These are phyloP conservation scores for Metrosideros polymorpha DNA, from an alignment of 441 rosid genomes.

Conservation along the genomic window DNA sequence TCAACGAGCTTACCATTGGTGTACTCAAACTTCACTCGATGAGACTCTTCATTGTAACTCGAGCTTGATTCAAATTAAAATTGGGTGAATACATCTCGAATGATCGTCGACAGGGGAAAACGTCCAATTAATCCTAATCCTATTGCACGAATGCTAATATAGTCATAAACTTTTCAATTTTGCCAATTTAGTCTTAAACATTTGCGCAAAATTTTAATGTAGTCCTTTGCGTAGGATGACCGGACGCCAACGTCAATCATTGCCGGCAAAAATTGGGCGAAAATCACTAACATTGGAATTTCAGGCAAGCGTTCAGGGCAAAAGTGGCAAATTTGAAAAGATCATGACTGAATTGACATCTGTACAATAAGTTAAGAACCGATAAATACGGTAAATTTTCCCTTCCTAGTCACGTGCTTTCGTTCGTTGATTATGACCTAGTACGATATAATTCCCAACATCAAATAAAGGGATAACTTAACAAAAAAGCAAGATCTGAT, in stretches of 20 bases:
- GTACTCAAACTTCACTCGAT: not conserved
- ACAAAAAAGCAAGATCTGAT: not conserved
- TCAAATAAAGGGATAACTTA: not conserved
- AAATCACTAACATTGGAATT: rapidly evolving
- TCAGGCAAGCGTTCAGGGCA: rapidly evolving
- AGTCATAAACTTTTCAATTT: rapidly evolving
- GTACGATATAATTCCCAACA: not conserved
- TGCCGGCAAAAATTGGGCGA: rapidly evolving
- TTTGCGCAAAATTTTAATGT: rapidly evolving
- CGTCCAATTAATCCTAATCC: not conserved
- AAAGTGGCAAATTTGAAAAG: no score
- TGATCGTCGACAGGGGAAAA: not conserved
- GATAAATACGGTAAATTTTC: not conserved
- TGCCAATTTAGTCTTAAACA: not conserved
- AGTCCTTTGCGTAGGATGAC: rapidly evolving
- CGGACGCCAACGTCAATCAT: rapidly evolving
- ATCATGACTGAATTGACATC: no score
- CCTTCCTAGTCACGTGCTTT: not conserved
- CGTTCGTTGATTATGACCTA: not conserved
- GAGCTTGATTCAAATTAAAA: not conserved
- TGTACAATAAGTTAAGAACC: not conserved
- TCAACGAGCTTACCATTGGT: not conserved
- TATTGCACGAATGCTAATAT: not conserved
- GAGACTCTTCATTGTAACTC: not conserved
- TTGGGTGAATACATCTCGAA: not conserved